These are phyloP conservation scores for Echeveria elegans DNA, from an alignment of 164 flowering plant genomes.

Conservation along the genomic window DNA sequence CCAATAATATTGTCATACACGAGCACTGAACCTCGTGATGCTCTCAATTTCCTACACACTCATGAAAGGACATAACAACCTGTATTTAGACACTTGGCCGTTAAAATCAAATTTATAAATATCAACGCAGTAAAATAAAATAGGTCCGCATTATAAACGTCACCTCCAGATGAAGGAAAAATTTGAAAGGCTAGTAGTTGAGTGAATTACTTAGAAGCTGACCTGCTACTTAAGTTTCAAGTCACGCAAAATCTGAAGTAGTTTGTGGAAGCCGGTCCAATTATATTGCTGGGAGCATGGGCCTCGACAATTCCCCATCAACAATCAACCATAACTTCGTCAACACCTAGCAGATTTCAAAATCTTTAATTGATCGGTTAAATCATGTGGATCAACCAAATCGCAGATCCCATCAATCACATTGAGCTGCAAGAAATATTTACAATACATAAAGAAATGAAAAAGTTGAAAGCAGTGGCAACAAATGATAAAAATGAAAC, in stretches of 20 bases:
- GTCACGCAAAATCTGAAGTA: constrained; percentile 74
- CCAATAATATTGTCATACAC: too few relatives aligned
- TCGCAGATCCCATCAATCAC: constrained; percentile 77
- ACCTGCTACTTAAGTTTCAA: constrained; percentile 86
- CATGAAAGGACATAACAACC: constrained; percentile 94
- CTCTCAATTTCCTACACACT: constrained; percentile 95
- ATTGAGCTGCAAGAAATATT: constrained; percentile 51
- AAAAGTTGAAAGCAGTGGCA: neutral
- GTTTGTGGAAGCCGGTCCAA: constrained; percentile 82
- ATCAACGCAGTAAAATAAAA: too few relatives aligned
- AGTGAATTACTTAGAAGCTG: constrained; percentile 1
- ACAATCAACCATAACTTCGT: constrained; percentile 90
- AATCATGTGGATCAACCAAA: constrained; percentile 75
- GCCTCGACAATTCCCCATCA: constrained; percentile 99
- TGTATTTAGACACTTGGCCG: constrained; percentile 15
- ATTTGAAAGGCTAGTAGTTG: neutral
- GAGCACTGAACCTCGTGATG: too few relatives aligned
- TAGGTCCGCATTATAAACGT: too few relatives aligned
- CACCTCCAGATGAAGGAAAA: too few relatives aligned
- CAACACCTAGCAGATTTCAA: constrained; percentile 74
- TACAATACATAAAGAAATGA: neutral
- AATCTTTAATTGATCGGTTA: constrained; percentile 61
- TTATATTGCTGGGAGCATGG: constrained; percentile 80
- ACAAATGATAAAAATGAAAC: constrained; percentile 15
- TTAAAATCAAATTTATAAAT: too few relatives aligned